Evolutionary conservation across 768 basidiomycete species (phyloP).

Genomic region (Botryobasidium botryosum): DNA sequence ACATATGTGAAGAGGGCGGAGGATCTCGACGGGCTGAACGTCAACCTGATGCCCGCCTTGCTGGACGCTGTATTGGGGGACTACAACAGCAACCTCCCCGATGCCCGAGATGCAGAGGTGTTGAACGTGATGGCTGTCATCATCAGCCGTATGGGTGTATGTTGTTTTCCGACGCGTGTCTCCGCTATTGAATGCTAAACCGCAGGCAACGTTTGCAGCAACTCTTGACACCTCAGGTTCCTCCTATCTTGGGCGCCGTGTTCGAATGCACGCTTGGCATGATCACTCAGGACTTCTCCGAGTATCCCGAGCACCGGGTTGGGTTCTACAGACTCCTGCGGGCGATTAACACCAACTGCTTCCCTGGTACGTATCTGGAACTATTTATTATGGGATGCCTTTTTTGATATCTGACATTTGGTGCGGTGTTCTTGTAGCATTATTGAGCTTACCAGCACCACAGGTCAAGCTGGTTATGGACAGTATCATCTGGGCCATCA

Average conservation of each 20-base stretch:
- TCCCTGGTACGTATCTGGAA: conserved; percentile 53
- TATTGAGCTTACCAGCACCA: conserved; percentile 69
- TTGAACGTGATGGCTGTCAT: conserved; percentile 96
- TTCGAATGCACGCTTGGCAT: conserved; percentile 94
- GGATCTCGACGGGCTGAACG: conserved; percentile 84
- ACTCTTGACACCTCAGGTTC: conserved; percentile 82
- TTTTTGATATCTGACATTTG: conserved; percentile 1
- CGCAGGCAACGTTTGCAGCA: conserved; percentile 33
- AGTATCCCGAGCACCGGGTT: conserved; percentile 92
- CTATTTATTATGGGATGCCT: conserved; percentile 4
- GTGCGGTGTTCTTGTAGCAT: conserved; percentile 32
- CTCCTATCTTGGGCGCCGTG: conserved; percentile 87
- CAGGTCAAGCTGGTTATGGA: conserved; percentile 99
- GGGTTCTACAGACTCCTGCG: conserved; percentile 94
- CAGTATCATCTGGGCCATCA: conserved; percentile 98
- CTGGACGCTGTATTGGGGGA: conserved; percentile 96
- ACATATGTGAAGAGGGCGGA: conserved; percentile 96
- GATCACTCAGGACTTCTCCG: conserved; percentile 99
- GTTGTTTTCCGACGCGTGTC: conserved; percentile 17
- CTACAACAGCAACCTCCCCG: conserved; percentile 85
- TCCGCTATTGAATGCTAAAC: not conserved
- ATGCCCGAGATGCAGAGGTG: conserved; percentile 91
- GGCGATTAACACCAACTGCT: conserved; percentile 83
- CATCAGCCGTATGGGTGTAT: conserved; percentile 69
- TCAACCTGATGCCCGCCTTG: conserved; percentile 82